These are phyloP conservation scores for Austroboletus olivaceoglutinosus DNA, from an alignment of 1,284 basidiomycete species.

Conservation along the genomic window DNA sequence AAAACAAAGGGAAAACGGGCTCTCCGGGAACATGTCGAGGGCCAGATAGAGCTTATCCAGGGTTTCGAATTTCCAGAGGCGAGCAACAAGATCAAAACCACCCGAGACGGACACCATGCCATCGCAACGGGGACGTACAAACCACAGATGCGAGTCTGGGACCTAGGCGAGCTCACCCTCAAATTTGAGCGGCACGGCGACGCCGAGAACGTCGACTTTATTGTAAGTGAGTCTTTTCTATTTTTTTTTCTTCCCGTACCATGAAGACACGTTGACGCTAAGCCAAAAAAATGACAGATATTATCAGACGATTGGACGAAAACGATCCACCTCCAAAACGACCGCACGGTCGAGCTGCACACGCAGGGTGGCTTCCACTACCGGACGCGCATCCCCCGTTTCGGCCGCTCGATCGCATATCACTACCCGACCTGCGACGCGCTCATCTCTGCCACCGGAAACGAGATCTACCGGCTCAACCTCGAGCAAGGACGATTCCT, in stretches of 20 bases:
- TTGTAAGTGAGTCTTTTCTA: constrained; percentile 68
- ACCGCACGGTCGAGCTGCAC: constrained; percentile 93
- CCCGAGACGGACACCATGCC: constrained; percentile 88
- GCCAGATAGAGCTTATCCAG: constrained; percentile 85
- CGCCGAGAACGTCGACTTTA: constrained; percentile 96
- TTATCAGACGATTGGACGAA: constrained; percentile 99
- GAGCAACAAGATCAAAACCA: constrained; percentile 88
- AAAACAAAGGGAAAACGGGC: constrained; percentile 58
- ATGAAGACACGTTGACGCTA: no score
- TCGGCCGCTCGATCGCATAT: constrained; percentile 90
- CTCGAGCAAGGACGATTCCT: constrained; percentile 95
- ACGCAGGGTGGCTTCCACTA: constrained; percentile 94
- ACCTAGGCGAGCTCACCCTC: constrained; percentile 87
- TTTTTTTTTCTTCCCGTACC: neutral
- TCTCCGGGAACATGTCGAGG: constrained; percentile 66
- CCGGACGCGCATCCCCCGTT: constrained; percentile 89
- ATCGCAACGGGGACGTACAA: constrained; percentile 98
- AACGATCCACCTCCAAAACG: constrained; percentile 93
- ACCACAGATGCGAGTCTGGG: constrained; percentile 96
- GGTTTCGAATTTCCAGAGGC: constrained; percentile 98
- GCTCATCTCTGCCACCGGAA: constrained; percentile 73
- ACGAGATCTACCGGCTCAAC: constrained; percentile 91
- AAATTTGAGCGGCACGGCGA: constrained; percentile 98
- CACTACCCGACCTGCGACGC: constrained; percentile 84
- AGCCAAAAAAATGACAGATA: constrained; percentile 56